These are phyloP conservation scores for Rhazya stricta DNA, from an alignment of 257 asterid genomes.

Conservation along the genomic window DNA sequence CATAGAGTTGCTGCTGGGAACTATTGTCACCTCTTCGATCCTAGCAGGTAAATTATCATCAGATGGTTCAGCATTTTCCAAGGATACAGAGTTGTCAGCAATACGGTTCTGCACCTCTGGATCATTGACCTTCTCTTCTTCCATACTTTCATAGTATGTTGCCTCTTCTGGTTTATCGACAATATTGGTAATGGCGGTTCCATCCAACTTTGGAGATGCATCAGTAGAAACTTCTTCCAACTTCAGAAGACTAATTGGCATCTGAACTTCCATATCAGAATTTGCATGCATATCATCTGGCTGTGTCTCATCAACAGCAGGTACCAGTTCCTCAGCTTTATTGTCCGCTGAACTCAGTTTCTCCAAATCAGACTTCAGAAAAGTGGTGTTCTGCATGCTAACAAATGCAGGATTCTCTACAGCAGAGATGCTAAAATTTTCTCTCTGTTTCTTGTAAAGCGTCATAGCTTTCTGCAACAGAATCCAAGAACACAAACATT, in stretches of 20 bases:
- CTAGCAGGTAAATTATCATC: conserved; percentile 20
- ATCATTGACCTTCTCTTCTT: conserved; percentile 22
- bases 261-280: conserved; percentile 22
- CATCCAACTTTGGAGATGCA: conserved; percentile 22
- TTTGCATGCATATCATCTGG: conserved; percentile 26
- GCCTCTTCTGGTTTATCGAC: conserved; percentile 29
- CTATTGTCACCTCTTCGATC: conserved; percentile 25
- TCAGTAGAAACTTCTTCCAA: conserved; percentile 23
- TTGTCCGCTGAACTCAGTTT: conserved; percentile 19
- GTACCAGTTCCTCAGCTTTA: conserved; percentile 28
- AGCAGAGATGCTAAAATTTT: conserved; percentile 20
- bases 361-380: conserved; percentile 27
- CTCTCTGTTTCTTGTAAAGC: conserved; percentile 63
- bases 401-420: conserved; percentile 25
- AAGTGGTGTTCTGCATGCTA: conserved; percentile 15
- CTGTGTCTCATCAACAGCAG: conserved; percentile 25
- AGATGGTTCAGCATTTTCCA: conserved; percentile 34
- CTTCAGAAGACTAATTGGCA: conserved; percentile 23
- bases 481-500: conserved; percentile 12
- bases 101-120: conserved; percentile 16
- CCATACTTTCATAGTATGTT: conserved; percentile 16
- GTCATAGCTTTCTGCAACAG: conserved; percentile 68
- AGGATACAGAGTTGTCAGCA: conserved; percentile 15
- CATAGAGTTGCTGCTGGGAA: neutral
- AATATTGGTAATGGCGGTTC: conserved; percentile 19